These are phyloP conservation scores for Furcasterigmium sp. DNA, from an alignment of 2,329 filamentous ascomycete genomes.

Conservation along the genomic window DNA sequence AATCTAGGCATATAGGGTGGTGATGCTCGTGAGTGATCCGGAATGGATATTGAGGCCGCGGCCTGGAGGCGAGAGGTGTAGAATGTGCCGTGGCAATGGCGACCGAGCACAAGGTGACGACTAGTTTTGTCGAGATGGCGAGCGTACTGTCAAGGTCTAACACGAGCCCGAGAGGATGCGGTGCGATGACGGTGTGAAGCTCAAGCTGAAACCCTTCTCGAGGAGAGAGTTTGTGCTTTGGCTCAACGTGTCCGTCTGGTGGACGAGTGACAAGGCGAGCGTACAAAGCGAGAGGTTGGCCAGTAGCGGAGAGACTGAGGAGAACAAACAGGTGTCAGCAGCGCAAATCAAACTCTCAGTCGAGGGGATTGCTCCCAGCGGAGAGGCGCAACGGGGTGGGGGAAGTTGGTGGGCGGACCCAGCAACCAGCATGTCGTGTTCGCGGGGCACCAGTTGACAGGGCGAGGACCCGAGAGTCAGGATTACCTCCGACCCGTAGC, in stretches of 20 bases:
- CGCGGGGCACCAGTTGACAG: no score
- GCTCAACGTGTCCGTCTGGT: not conserved
- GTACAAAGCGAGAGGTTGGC: no score
- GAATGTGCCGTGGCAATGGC: no score
- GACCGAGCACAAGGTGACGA: no score
- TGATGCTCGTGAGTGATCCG: conserved; percentile 8
- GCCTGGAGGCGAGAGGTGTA: not conserved
- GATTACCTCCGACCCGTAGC: not conserved
- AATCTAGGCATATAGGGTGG: conserved; percentile 57
- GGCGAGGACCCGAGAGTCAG: not conserved
- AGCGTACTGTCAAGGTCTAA: not conserved
- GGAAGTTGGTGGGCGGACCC: no score
- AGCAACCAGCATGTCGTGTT: no score
- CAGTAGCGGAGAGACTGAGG: not conserved
- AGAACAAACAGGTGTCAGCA: not conserved
- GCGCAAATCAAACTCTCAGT: no score
- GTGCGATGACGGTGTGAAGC: not conserved
- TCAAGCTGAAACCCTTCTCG: not conserved
- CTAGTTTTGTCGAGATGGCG: not conserved
- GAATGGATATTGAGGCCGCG: conserved; percentile 5
- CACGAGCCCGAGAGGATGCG: not conserved
- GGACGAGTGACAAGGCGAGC: no score
- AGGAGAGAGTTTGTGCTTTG: not conserved
- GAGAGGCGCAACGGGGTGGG: no score
- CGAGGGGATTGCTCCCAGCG: no score